A percentile compares a stretch with the other conserved stretches of the same genome.
These are phyloP conservation scores for Phialemonium atrogriseum DNA, from an alignment of 2,329 filamentous ascomycete species.

Conservation along the genomic window DNA sequence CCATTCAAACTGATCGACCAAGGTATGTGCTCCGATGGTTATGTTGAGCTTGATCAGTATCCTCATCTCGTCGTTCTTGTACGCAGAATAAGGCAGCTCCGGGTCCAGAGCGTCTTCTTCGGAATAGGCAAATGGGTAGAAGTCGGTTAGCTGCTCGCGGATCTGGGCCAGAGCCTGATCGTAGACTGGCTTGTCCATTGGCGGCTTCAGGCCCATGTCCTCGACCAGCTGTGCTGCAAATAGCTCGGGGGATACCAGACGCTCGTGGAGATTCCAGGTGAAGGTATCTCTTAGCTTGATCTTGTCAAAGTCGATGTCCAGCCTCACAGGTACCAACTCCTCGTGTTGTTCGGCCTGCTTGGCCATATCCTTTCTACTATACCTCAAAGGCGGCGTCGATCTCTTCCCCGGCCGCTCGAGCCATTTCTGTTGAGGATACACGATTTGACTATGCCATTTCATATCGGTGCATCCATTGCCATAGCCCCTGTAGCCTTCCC, in stretches of 20 bases:
- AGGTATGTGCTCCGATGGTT: constrained; percentile 87
- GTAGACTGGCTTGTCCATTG: constrained; percentile 55
- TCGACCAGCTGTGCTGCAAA: constrained; percentile 89
- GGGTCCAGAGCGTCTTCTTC: constrained; percentile 87
- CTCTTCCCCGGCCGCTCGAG: constrained; percentile 59
- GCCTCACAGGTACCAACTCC: constrained; percentile 79
- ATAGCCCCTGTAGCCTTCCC: constrained; percentile 76
- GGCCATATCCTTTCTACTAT: constrained; percentile 70
- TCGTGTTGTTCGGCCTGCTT: constrained; percentile 86
- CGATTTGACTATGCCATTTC: constrained; percentile 56
- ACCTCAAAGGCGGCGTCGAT: constrained; percentile 63
- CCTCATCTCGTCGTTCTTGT: constrained; percentile 99
- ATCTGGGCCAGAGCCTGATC: constrained; percentile 61
- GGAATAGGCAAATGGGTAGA: constrained; percentile 83
- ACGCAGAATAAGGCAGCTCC: constrained; percentile 81
- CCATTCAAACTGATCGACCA: constrained; percentile 98
- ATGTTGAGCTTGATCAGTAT: constrained; percentile 95
- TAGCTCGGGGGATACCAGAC: constrained; percentile 67
- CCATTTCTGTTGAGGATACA: constrained; percentile 73
- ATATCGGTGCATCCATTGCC: constrained; percentile 79
- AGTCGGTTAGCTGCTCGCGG: constrained; percentile 84
- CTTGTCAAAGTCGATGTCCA: constrained; percentile 95
- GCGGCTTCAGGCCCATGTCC: constrained; percentile 73
- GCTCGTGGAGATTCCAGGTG: constrained; percentile 96
- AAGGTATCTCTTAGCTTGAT: constrained; percentile 94